Base-by-base conservation (phyloP, 2,329 filamentous ascomycete genomes). In the Pseudogymnoascus sp. region DNA sequence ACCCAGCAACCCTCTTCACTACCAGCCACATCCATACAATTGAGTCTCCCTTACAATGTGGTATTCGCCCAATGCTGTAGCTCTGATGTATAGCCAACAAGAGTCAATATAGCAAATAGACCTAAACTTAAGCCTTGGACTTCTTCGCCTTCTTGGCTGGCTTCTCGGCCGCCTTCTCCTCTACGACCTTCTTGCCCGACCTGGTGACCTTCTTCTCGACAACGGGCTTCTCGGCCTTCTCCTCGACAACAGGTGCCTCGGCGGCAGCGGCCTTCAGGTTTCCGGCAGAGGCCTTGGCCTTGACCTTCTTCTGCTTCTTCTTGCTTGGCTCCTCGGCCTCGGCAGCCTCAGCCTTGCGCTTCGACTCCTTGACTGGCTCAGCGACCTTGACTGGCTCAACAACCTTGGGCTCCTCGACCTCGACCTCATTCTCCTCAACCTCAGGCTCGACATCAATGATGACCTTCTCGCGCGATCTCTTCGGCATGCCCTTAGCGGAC, bases 401-500 rank as follows among this genome's bases (percentile, higher is more conserved):
- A 22, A 60, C 59, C 50, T 62, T 64, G 8, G 62, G 30, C 18
- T 64, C 63, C 47, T 62, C 64, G 14, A 60, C 41, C 59, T 71
- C 67, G 50, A 64, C 65, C n/a, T 77, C 76, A 41, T 64, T 63
- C 39, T 64, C 64, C 39, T 62, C 62, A 20, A 43, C 64, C 5
- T 62, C 72, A 66, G 64, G 68, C 54, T 38, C 68, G 64, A 63
- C 65, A n/a, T 60, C 59, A 12, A 61, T 62, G 7, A 67, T 37
- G 14, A 64, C 63, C 59, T 68, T 62, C 20, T 57, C 57, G 12
- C n/a, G 54, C 32, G 71, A 70, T 63, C 75, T 76, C 61, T 77
- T 73, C 18, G 78, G 74, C 57, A 85, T 77, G 50, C 77, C 76
- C 22, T 81, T 78, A 6, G 85, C 81, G 34, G 75, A 74, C 78